These are phyloP conservation scores for Crotalaria pallida DNA, from an alignment of 306 rosid genomes.

Conservation along the genomic window DNA sequence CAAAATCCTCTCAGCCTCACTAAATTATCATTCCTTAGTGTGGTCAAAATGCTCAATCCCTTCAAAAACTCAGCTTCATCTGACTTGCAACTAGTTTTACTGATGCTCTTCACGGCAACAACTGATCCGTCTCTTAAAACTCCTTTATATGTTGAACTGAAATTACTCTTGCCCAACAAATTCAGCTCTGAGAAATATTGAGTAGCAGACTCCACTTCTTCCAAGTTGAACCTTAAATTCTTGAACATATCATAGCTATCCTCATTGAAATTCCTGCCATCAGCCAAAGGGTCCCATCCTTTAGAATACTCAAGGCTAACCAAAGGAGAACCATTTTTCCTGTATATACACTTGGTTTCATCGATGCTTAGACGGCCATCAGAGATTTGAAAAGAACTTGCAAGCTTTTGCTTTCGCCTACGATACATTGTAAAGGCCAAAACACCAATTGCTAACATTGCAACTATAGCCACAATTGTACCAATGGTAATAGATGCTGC, in stretches of 20 bases:
- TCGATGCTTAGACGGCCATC: slow-evolving; percentile 42
- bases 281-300: slow-evolving; percentile 76
- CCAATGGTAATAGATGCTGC: slow-evolving; percentile 51
- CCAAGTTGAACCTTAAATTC: slow-evolving; percentile 72
- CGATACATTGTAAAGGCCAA: slow-evolving; percentile 50
- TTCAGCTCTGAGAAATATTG: slow-evolving; percentile 75
- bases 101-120: slow-evolving; percentile 74
- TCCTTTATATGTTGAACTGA: slow-evolving; percentile 76
- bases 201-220: slow-evolving; percentile 86
- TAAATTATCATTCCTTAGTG: slow-evolving; percentile 72
- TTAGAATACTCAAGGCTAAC: slow-evolving; percentile 75
- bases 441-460: slow-evolving; percentile 52
- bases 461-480: slow-evolving; percentile 39
- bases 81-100: slow-evolving; percentile 77
- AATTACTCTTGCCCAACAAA: slow-evolving; percentile 72
- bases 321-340: slow-evolving; percentile 76
- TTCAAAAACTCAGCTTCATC: slow-evolving; percentile 83
- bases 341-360: slow-evolving; percentile 34
- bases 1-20: slow-evolving; percentile 80
- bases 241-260: slow-evolving; percentile 44
- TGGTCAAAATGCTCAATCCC: slow-evolving; percentile 66
- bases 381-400: slow-evolving; percentile 33
- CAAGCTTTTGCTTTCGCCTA: slow-evolving; percentile 62
- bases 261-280: slow-evolving; percentile 36
- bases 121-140: slow-evolving; percentile 71